Percentiles rank a stretch among this genome's conserved stretches.
Evolutionary conservation across 179 eudicot genomes (phyloP).

Genomic region (Monotropa hypopitys): DNA sequence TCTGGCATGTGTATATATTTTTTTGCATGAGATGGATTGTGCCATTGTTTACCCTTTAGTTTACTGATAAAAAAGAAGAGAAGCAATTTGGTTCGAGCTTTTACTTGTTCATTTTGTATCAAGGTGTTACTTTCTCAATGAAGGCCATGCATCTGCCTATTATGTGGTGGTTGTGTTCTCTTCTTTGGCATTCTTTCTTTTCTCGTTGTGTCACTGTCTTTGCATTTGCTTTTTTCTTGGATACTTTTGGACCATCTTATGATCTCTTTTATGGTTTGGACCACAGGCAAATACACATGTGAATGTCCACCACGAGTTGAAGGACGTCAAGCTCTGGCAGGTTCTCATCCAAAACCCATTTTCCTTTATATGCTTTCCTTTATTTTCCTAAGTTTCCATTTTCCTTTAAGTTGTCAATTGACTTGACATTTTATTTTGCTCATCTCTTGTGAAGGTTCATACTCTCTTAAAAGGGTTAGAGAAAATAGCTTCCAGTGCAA

Average conservation of each 20-base stretch:
- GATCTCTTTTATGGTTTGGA: conserved; percentile 5
- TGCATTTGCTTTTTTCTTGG: not conserved
- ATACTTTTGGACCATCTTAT: not conserved
- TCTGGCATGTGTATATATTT: not conserved
- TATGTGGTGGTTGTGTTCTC: not conserved
- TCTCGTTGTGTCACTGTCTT: not conserved
- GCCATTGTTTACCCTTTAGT: not conserved
- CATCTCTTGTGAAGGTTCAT: conserved; percentile 47
- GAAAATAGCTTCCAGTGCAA: conserved; percentile 91
- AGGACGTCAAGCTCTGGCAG: conserved; percentile 99
- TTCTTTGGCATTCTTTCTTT: not conserved
- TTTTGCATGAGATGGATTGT: not conserved
- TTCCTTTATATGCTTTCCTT: not conserved
- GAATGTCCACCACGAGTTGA: conserved; percentile 74
- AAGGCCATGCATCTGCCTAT: not conserved
- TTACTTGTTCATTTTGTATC: not conserved
- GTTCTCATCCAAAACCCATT: conserved; percentile 20
- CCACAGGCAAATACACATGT: conserved; percentile 94
- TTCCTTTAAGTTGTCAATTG: not conserved
- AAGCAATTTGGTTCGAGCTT: not conserved
- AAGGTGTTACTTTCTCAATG: not conserved
- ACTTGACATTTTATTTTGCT: not conserved
- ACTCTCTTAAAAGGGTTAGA: conserved; percentile 89
- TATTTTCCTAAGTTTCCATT: not conserved
- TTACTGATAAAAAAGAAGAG: not conserved